Evolutionary conservation across 2,329 filamentous ascomycete species (phyloP).

Genomic region (Tolypocladium capitatum): DNA sequence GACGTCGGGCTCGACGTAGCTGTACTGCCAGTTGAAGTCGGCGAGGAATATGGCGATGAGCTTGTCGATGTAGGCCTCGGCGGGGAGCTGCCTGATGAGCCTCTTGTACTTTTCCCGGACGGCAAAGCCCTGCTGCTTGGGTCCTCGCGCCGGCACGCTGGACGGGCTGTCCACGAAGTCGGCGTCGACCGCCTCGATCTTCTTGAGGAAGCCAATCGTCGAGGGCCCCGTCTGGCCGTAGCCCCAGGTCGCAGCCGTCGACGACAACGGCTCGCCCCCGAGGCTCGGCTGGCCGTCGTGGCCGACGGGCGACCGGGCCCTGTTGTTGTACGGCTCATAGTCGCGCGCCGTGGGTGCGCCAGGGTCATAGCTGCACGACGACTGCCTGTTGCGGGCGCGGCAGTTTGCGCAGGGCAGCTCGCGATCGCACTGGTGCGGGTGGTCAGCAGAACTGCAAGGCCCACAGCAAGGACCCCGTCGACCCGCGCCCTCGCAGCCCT

Average conservation of each 20-base stretch:
- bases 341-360: constrained; percentile 29
- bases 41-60: constrained; percentile 40
- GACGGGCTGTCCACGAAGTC: constrained; percentile 14
- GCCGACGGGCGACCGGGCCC: not conserved
- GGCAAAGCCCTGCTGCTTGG: constrained; percentile 19
- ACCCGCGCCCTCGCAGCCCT: not conserved
- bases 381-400: constrained; percentile 40
- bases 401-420: constrained; percentile 47
- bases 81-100: constrained; percentile 43
- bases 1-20: constrained; percentile 36
- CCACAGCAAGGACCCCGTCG: not conserved
- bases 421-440: constrained; percentile 37
- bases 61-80: constrained; percentile 38
- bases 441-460: not conserved
- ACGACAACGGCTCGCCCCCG: constrained; percentile 20
- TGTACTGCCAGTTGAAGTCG: constrained; percentile 49
- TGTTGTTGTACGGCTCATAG: constrained; percentile 7
- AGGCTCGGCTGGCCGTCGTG: not conserved
- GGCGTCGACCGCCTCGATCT: constrained; percentile 33
- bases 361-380: constrained; percentile 44
- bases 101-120: constrained; percentile 44
- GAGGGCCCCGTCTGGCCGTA: constrained; percentile 38
- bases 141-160: not conserved
- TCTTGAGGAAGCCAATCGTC: constrained; percentile 40
- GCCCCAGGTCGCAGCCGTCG: constrained; percentile 36